These are phyloP conservation scores for Kodamaea laetipori DNA, from an alignment of 805 yeast genomes.

Conservation along the genomic window DNA sequence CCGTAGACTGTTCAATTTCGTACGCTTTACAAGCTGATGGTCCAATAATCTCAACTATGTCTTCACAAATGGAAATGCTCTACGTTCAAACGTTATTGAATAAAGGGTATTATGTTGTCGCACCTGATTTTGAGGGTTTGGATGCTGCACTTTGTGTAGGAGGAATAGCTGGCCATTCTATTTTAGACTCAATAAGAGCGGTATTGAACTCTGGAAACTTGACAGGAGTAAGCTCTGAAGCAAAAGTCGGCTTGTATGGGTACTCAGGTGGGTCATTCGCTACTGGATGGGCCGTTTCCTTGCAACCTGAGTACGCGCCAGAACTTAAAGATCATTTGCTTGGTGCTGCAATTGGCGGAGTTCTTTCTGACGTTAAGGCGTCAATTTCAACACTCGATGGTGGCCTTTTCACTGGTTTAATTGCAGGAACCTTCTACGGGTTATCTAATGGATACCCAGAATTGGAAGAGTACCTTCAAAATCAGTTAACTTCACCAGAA, in stretches of 20 bases:
- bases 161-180: conserved; percentile 30
- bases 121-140: conserved; percentile 39
- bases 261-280: conserved; percentile 43
- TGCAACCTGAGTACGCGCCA: conserved; percentile 39
- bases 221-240: conserved; percentile 23
- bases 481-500: background rate
- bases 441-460: conserved; percentile 33
- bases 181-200: conserved; percentile 35
- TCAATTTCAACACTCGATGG: conserved; percentile 27
- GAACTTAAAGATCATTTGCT: conserved; percentile 24
- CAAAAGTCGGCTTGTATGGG: conserved; percentile 33
- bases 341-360: conserved; percentile 41
- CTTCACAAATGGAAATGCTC: conserved; percentile 20
- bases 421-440: conserved; percentile 32
- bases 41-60: conserved; percentile 15
- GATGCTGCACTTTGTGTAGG: conserved; percentile 34
- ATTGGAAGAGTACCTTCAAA: background rate
- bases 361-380: conserved; percentile 34
- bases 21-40: conserved; percentile 21
- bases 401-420: conserved; percentile 30
- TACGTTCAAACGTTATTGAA: conserved; percentile 16
- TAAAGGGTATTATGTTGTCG: conserved; percentile 36
- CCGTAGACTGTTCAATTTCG: conserved; percentile 24
- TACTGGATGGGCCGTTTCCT: conserved; percentile 38
- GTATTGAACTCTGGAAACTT: conserved; percentile 19